A percentile compares a stretch with the other conserved stretches of the same genome.
Conservation (phyloP, 768 basidiomycete genomes). For the Cystofilobasidium ferigula region DNA sequence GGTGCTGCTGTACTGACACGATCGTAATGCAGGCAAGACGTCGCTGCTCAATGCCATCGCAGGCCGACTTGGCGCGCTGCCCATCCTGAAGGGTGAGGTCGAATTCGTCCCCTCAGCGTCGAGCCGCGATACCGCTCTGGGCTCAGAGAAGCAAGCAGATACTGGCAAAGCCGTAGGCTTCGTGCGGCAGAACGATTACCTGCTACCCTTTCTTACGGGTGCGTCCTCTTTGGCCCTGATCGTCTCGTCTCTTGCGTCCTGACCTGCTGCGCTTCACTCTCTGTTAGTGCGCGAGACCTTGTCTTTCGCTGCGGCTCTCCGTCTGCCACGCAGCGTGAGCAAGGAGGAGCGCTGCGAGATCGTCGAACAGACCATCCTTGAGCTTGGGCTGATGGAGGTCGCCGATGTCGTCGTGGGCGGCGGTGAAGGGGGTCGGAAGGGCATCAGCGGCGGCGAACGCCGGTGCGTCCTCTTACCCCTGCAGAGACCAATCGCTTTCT, state of each 20-base stretch:
- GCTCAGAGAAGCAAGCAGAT: constrained; percentile 28
- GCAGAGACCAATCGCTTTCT: too few relatives aligned
- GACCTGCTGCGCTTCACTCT: background rate
- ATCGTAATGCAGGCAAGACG: constrained; percentile 37
- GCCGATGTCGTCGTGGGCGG: constrained; percentile 50
- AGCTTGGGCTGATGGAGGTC: constrained; percentile 43
- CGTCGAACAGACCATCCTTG: constrained; percentile 43
- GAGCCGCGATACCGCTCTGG: constrained; percentile 13
- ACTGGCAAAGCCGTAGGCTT: constrained; percentile 39
- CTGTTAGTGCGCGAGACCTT: constrained; percentile 41
- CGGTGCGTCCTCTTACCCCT: constrained; percentile 41
- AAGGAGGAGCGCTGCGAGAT: constrained; percentile 35
- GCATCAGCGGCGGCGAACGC: constrained; percentile 58
- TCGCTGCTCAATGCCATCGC: constrained; percentile 40
- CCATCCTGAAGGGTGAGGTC: constrained; percentile 33
- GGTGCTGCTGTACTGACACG: background rate
- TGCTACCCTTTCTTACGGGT: constrained; percentile 42
- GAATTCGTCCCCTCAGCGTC: constrained; percentile 10
- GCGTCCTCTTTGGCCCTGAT: constrained; percentile 7
- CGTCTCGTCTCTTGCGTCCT: background rate
- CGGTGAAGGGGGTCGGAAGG: constrained; percentile 44
- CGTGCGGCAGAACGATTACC: constrained; percentile 41
- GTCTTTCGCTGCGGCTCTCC: constrained; percentile 39
- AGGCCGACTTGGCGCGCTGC: constrained; percentile 34
- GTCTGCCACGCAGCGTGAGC: constrained; percentile 43